phyloP scores from a whole-genome alignment of 805 yeast genomes.

The Schizosaccharomyces octosporus region DNA sequence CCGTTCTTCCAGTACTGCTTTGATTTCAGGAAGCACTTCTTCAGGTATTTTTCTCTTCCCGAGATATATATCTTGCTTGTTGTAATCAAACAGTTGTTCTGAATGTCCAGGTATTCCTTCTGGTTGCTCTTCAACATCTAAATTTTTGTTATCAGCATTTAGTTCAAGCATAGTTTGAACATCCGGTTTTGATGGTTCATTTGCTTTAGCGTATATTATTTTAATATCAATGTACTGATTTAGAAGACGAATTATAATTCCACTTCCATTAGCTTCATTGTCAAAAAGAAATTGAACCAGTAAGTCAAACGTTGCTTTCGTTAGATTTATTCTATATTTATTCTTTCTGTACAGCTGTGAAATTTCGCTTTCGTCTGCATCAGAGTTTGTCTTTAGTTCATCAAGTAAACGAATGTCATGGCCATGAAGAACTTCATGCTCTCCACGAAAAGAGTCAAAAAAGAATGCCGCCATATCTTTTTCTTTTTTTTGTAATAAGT shows the following conservation, averaged over 20 bases:
- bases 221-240: slow-evolving; percentile 33
- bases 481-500: slow-evolving; percentile 42
- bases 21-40: slow-evolving; percentile 31
- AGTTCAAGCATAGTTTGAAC: slow-evolving; percentile 13
- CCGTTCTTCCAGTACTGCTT: slow-evolving; percentile 24
- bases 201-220: not conserved
- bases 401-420: slow-evolving; percentile 48
- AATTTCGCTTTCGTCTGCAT: slow-evolving; percentile 55
- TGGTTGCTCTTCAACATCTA: slow-evolving; percentile 3
- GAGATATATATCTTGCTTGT: slow-evolving; percentile 47
- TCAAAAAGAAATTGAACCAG: slow-evolving; percentile 71
- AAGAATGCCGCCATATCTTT: slow-evolving; percentile 19
- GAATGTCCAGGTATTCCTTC: slow-evolving; percentile 18
- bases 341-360: slow-evolving; percentile 51
- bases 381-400: slow-evolving; percentile 55
- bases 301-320: slow-evolving; percentile 64
- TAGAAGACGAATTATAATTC: slow-evolving; percentile 57
- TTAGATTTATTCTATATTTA: slow-evolving; percentile 49
- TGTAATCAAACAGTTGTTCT: slow-evolving; percentile 30
- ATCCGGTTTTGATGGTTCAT: slow-evolving; percentile 5
- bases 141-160: slow-evolving; percentile 20
- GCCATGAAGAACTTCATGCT: slow-evolving; percentile 53
- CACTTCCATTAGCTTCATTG: slow-evolving; percentile 78
- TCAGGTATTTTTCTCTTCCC: slow-evolving; percentile 78
- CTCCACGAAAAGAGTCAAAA: slow-evolving; percentile 46